phyloP scores from a whole-genome alignment of 176 grass and related monocot species.

The bread wheat (Triticum aestivum) region IWGSC_CS_RefSeq_v2.1 NC_057797.1:189866598-189867097 shows the following conservation, averaged over 20 bases:
- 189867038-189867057: not conserved
- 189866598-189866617: conserved; percentile 41
- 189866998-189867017: conserved; percentile 52
- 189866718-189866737: conserved; percentile 14
- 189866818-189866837: conserved; percentile 55
- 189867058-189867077: not conserved
- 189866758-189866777: conserved; percentile 51
- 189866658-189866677: not conserved
- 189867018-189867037: not conserved
- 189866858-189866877: conserved; percentile 58
- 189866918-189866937: conserved; percentile 49
- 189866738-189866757: not conserved
- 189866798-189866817: conserved; percentile 75
- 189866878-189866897: conserved; percentile 54
- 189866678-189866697: conserved; percentile 29
- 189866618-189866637: not conserved
- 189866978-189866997: conserved; percentile 56
- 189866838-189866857: conserved; percentile 73
- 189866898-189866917: conserved; percentile 26
- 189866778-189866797: conserved; percentile 39
- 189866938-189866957: conserved; percentile 57
- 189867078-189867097: not conserved
- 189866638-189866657: not conserved
- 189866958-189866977: conserved; percentile 45
- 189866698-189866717: conserved; percentile 35